Evolutionary conservation across 805 yeast species (phyloP), one percentile per base, ranked within the genome.

Genomic region (Zygoascus biomembranicola): DNA sequence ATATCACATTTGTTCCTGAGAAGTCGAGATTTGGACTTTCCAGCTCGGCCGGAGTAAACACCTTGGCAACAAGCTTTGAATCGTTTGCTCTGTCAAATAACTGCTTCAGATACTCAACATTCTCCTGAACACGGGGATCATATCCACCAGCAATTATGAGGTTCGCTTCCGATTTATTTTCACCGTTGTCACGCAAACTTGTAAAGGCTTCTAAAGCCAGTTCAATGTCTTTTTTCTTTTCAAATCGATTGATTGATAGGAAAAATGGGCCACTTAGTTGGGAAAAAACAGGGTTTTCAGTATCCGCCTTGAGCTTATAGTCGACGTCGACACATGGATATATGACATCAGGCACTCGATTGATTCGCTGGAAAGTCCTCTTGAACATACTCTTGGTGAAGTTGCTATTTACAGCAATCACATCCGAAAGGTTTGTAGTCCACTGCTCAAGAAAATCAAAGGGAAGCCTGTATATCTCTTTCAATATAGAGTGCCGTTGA

Each of bases 81-180:
- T 67, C 60, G 11, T 74, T 71, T 48, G 85, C 76, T 39, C 81
- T 69, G 5, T 61, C 50, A 57, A 78, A 74, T 41, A 94, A 74
- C 57, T 87, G 87, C 20, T 72, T 63, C 49, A 90, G 73, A 61
- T 87, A 87, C 50, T 77, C 78, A 31, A 80, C 85, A 67, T 94
- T 94, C 66, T 90, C 98, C 0, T 62, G 52, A 0, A 88, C 85
- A 46, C 89, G 70, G 9, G 77, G 61, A 32, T 94, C 99, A 68
- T 84, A 94, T 0, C 99, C 99, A 11, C 99, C 99, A 8, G 96
- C 86, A 41, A 94, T 70, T 1, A 90, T 77, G 51, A 94, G 74
- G n/a, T 60, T 52, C 20, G 18, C 26, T 19, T 32, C 41, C 18
- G 8, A 16, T 16, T 16, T 41, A 20, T 11, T 4, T 26, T 20